Evolutionary conservation across 1,284 basidiomycete species (phyloP), one percentile per base, ranked within the genome.

Genomic region (Meira nashicola): DNA sequence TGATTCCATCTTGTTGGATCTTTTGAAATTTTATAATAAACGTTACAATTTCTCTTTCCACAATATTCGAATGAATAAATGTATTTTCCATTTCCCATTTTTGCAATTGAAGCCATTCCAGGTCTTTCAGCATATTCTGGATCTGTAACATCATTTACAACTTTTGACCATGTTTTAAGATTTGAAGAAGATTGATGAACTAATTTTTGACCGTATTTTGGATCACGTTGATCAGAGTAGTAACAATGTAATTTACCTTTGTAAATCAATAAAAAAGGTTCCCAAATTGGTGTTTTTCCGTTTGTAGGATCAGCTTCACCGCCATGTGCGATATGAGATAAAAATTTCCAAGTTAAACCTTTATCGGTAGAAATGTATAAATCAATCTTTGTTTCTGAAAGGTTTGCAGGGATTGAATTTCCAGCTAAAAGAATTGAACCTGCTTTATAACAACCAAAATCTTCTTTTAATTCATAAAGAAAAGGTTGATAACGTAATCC

Each of bases 151-250:
- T 77, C 77, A 59, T 77, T 55, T 52, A 79, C 76, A 14, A 77
- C 62, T 2, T 67, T 50, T 2, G 73, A 74, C 79, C 79, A 80
- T 54, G 53, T 77, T 50, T 68, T 63, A 28, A 78, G 63, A 55
- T 80, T 74, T 11, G 66, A 60, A 10, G 78, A 65, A 15, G 70
- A 68, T 55, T 79, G 76, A 60, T 79, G 75, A 12, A 74, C 76
- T 14, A 79, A 56, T 57, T 80, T 80, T 63, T 80, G 78, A 3
- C 77, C 78, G 58, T 79, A 71, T 14, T 33, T 56, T 14, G 77
- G 65, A 57, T 80, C 78, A 2, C 79, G 73, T 60, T 80, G 78
- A 60, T 80, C 79, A 7, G 78, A 79, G 67, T 80, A 80, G 66
- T 75, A 80, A 54, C 74, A 64, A 51, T 79, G 69, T 25, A 80